Evolutionary conservation across 1,284 basidiomycete species (phyloP).

Genomic region (Coniferiporia sulphurascens): DNA sequence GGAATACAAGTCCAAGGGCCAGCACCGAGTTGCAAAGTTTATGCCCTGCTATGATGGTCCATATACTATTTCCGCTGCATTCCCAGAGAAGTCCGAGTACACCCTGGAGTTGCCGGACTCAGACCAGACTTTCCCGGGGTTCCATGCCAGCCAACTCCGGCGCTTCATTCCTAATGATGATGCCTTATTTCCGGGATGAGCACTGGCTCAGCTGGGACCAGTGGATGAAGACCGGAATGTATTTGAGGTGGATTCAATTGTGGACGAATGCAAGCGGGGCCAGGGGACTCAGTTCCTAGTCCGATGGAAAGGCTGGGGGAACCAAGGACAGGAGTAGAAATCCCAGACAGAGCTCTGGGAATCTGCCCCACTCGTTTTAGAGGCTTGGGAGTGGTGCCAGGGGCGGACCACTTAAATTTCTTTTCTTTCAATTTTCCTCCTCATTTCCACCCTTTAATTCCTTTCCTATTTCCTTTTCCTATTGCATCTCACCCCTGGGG

Average conservation of each 20-base stretch:
- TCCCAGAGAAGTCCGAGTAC: constrained; percentile 23
- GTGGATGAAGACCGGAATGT: constrained; percentile 4
- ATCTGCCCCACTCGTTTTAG: constrained; percentile 20
- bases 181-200: not conserved
- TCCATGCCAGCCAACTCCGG: constrained; percentile 22
- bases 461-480: too few relatives aligned
- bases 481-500: too few relatives aligned
- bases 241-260: constrained; percentile 6
- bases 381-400: constrained; percentile 13
- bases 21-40: constrained; percentile 26
- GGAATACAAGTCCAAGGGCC: constrained; percentile 17
- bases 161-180: constrained; percentile 6
- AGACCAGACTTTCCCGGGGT: constrained; percentile 21
- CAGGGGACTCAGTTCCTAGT: constrained; percentile 11
- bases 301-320: constrained; percentile 16
- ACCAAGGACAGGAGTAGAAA: constrained; percentile 23
- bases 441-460: too few relatives aligned
- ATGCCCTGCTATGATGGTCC: constrained; percentile 27
- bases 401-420: too few relatives aligned
- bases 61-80: constrained; percentile 15
- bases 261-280: not conserved
- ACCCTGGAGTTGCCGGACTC: constrained; percentile 22
- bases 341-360: constrained; percentile 19
- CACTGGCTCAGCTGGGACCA: too few relatives aligned
- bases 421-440: too few relatives aligned